These are phyloP conservation scores for Friedmanniomyces endolithicus DNA, from an alignment of 495 filamentous ascomycete genomes.

Conservation along the genomic window DNA sequence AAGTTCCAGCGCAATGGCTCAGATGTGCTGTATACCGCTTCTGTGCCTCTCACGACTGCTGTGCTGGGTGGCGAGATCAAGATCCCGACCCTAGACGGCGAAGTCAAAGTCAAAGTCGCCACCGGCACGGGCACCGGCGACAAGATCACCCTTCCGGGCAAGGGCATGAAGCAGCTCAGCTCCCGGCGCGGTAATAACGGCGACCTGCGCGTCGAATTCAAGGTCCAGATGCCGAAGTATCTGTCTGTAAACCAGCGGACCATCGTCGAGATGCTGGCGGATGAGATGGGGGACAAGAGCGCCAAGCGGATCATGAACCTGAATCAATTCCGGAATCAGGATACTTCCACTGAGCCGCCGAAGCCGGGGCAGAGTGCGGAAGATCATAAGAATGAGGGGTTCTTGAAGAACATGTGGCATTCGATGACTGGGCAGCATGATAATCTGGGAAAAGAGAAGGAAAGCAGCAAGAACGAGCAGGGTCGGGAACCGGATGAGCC, in stretches of 20 bases:
- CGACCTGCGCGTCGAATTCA: constrained; percentile 87
- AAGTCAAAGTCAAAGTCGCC: constrained; percentile 75
- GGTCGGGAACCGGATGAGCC: constrained; percentile 32
- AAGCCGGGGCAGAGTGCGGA: constrained; percentile 24
- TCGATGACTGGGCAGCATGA: constrained; percentile 65
- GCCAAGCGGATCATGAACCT: constrained; percentile 86
- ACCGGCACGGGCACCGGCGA: constrained; percentile 90
- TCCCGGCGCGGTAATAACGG: constrained; percentile 45
- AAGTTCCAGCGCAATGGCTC: constrained; percentile 76
- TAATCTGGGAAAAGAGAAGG: constrained; percentile 27
- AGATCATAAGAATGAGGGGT: constrained; percentile 61
- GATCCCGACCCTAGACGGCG: constrained; percentile 79
- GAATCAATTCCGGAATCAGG: constrained; percentile 37
- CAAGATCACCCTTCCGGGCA: constrained; percentile 68
- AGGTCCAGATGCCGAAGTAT: constrained; percentile 88
- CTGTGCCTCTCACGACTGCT: constrained; percentile 84
- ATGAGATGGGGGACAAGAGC: constrained; percentile 82
- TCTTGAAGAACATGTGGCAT: constrained; percentile 82
- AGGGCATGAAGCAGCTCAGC: constrained; percentile 79
- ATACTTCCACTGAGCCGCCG: neutral
- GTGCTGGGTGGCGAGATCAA: constrained; percentile 78
- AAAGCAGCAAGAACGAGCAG: constrained; percentile 24
- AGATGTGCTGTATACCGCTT: constrained; percentile 84
- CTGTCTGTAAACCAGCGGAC: constrained; percentile 78
- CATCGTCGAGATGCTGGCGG: constrained; percentile 85